Evolutionary conservation across 768 basidiomycete species (phyloP).

Genomic region (Suillus cothurnatus): DNA sequence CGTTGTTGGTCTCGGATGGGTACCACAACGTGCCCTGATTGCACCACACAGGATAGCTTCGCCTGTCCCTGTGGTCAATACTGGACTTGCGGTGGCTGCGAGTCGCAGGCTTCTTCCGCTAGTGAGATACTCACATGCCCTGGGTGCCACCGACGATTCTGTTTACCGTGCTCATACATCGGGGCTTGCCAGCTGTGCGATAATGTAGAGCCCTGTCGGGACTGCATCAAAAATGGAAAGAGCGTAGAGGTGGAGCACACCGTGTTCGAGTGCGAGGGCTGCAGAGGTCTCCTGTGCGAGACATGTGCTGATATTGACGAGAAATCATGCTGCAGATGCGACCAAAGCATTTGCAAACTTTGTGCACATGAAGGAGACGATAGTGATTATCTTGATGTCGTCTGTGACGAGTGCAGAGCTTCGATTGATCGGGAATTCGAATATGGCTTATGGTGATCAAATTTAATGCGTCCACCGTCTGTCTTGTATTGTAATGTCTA

Average conservation of each 20-base stretch:
- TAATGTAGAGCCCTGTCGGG: conserved; percentile 1
- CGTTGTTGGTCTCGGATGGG: conserved; percentile 2
- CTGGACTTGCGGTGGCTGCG: conserved; percentile 11
- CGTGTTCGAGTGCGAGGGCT: background rate
- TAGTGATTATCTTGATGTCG: background rate
- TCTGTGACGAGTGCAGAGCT: background rate
- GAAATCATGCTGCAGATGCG: background rate
- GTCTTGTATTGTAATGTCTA: background rate
- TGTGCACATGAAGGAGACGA: background rate
- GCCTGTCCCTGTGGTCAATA: conserved; percentile 1
- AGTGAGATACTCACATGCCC: background rate
- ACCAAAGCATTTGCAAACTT: background rate
- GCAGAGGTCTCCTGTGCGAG: background rate
- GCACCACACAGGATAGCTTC: conserved; percentile 6
- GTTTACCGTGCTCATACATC: conserved; percentile 7
- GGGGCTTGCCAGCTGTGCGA: background rate
- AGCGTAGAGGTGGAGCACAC: background rate
- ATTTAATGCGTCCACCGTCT: background rate
- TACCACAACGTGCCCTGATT: conserved; percentile 2
- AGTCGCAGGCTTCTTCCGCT: background rate
- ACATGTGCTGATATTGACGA: background rate
- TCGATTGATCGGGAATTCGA: background rate
- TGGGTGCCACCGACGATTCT: conserved; percentile 3
- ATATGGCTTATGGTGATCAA: background rate
- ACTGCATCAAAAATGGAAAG: conserved; percentile 5